Conservation (phyloP, 1,284 basidiomycete genomes). For the Phellopilus nigrolimitatus region DNA sequence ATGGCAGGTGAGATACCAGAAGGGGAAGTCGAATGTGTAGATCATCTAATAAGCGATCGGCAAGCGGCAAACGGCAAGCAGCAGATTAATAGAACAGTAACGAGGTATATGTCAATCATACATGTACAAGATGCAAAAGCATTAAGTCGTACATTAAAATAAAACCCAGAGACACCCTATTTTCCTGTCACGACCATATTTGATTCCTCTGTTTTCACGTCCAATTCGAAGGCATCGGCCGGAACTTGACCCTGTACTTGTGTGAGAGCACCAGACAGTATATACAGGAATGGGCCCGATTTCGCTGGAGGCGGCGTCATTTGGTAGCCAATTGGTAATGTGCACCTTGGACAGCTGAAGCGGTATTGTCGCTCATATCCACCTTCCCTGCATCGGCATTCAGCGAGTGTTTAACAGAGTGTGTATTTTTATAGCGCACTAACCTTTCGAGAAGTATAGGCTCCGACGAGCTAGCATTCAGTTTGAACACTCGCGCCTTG, state of each 20-base stretch:
- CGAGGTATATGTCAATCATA: too few relatives aligned
- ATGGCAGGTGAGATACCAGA: too few relatives aligned
- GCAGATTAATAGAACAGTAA: too few relatives aligned
- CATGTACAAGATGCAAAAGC: neutral
- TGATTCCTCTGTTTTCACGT: conserved; percentile 23
- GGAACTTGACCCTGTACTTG: conserved; percentile 77
- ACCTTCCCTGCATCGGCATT: conserved; percentile 38
- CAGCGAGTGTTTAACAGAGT: neutral
- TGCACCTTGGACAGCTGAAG: conserved; percentile 72
- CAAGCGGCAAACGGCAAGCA: too few relatives aligned
- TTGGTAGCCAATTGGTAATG: conserved; percentile 70
- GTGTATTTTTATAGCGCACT: conserved; percentile 22
- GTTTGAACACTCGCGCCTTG: conserved; percentile 70
- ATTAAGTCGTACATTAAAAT: neutral
- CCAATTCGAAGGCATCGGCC: conserved; percentile 67
- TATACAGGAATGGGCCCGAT: conserved; percentile 67
- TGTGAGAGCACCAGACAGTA: conserved; percentile 68
- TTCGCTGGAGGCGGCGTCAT: conserved; percentile 64
- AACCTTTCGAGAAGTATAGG: conserved; percentile 71
- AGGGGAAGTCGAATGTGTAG: too few relatives aligned
- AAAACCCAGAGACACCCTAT: too few relatives aligned
- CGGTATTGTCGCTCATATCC: conserved; percentile 74
- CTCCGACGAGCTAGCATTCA: conserved; percentile 61
- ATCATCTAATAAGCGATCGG: too few relatives aligned
- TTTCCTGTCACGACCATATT: neutral